phyloP scores from a whole-genome alignment of 306 rosid species.

The Castanospermum australe region DNA sequence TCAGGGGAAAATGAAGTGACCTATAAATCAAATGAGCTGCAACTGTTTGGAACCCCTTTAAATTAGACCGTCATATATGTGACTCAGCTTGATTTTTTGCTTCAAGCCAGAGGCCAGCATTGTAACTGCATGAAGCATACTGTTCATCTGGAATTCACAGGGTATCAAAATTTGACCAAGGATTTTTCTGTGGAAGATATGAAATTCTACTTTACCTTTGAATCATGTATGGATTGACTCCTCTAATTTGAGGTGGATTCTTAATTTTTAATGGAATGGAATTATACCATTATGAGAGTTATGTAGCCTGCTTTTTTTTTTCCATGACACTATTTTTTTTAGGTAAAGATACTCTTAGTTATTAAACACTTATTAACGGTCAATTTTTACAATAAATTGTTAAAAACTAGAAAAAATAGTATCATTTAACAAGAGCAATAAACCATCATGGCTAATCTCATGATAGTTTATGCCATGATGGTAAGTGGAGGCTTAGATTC shows the following conservation, averaged over 20 bases:
- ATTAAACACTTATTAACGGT: no score
- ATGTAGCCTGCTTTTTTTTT: no score
- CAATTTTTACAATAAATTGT: no score
- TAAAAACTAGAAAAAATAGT: no score
- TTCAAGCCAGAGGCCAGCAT: not conserved
- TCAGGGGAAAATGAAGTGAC: not conserved
- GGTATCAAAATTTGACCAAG: not conserved
- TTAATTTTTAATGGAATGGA: not conserved
- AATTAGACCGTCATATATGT: slow-evolving; percentile 1
- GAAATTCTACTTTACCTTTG: not conserved
- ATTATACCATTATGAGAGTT: not conserved
- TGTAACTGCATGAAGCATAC: not conserved
- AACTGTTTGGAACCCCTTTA: not conserved
- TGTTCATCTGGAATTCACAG: not conserved
- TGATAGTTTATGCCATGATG: no score
- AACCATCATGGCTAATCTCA: no score
- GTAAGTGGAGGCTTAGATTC: no score
- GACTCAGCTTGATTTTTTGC: not conserved
- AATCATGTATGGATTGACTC: not conserved
- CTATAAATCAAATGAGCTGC: slow-evolving; percentile 15
- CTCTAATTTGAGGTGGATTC: not conserved
- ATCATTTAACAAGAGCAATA: no score
- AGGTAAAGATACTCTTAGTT: no score
- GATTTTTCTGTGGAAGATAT: not conserved
- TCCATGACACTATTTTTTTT: no score